These are phyloP conservation scores for Dendryphion nanum DNA, from an alignment of 2,329 filamentous ascomycete genomes.

Conservation along the genomic window DNA sequence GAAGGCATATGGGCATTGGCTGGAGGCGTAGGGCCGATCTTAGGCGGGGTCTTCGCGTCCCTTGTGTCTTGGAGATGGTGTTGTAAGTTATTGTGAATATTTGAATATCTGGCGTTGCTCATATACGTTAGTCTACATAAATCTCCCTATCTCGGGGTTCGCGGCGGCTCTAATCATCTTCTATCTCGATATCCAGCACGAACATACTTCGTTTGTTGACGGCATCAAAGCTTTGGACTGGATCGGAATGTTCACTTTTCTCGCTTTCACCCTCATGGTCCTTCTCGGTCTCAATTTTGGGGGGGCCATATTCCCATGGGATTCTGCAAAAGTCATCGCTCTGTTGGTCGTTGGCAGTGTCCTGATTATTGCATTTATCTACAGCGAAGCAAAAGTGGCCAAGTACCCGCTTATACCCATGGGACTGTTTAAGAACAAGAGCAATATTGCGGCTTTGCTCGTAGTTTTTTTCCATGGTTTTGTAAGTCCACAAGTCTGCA, in stretches of 20 bases:
- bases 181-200: conserved; percentile 57
- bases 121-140: conserved; percentile 51
- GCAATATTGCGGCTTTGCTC: conserved; percentile 58
- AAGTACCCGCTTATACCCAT: conserved; percentile 68
- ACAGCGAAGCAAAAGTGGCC: conserved; percentile 64
- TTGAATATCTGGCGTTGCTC: neutral
- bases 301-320: conserved; percentile 54
- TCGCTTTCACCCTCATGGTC: conserved; percentile 52
- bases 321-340: conserved; percentile 54
- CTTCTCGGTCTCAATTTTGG: conserved; percentile 56
- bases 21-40: conserved; percentile 52
- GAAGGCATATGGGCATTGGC: conserved; percentile 57
- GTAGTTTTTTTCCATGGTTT: conserved; percentile 51
- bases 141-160: conserved; percentile 51
- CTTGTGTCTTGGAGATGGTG: conserved; percentile 53
- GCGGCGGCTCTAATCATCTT: conserved; percentile 51
- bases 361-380: conserved; percentile 54
- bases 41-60: conserved; percentile 53
- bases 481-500: conserved; percentile 25
- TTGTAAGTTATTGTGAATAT: conserved; percentile 31
- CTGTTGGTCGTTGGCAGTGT: conserved; percentile 52
- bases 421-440: conserved; percentile 55
- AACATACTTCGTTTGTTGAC: conserved; percentile 48
- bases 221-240: conserved; percentile 56
- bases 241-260: conserved; percentile 52